Evolutionary conservation across 2,329 filamentous ascomycete genomes (phyloP).

Genomic region (Ophiognomonia clavigignenti-juglandacearum): DNA sequence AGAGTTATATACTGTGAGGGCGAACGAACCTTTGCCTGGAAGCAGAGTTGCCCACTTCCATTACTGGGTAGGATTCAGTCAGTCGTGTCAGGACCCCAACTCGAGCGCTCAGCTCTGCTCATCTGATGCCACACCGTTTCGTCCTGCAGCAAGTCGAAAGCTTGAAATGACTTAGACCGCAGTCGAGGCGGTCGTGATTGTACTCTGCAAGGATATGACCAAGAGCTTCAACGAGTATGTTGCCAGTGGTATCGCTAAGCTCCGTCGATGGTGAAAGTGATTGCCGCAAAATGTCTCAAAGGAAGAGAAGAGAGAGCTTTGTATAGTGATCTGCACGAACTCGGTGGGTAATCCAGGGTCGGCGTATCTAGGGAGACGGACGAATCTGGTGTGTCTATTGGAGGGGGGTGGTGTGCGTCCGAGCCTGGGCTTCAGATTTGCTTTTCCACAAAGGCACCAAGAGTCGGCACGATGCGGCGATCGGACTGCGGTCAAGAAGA

Average conservation of each 20-base stretch:
- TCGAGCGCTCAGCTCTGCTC: conserved; percentile 16
- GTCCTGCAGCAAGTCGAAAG: conserved; percentile 1
- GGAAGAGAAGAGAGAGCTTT: no score
- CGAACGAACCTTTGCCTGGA: conserved; percentile 33
- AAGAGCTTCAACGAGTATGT: no score
- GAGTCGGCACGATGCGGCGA: neutral
- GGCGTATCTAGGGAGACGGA: neutral
- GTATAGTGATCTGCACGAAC: no score
- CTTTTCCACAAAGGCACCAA: conserved; percentile 5
- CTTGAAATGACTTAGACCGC: conserved; percentile 13
- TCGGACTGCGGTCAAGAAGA: neutral
- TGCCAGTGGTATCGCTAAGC: neutral
- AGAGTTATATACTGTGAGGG: conserved; percentile 11
- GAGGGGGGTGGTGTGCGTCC: neutral
- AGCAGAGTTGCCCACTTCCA: conserved; percentile 34
- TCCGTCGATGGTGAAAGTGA: neutral
- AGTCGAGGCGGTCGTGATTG: no score
- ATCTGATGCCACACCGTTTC: conserved; percentile 17
- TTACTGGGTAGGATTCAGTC: conserved; percentile 27
- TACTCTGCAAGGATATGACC: no score
- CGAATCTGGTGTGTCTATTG: neutral
- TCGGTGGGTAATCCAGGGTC: neutral
- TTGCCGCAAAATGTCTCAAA: neutral
- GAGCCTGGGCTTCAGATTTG: conserved; percentile 6
- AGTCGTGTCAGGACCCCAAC: conserved; percentile 20